These are phyloP conservation scores for Macrotyloma uniflorum DNA, from an alignment of 306 rosid species.

Conservation along the genomic window DNA sequence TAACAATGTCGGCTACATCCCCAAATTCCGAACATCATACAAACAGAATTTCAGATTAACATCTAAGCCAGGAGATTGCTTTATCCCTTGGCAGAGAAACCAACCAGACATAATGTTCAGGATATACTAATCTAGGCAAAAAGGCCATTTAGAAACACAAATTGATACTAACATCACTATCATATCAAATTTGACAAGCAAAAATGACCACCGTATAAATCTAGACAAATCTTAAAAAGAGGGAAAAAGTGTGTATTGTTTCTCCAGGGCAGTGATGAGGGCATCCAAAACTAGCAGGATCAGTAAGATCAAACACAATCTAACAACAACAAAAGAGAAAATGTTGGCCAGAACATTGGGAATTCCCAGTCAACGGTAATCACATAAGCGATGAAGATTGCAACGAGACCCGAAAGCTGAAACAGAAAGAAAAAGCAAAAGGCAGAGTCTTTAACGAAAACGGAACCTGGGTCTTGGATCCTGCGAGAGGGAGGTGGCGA, in stretches of 20 bases:
- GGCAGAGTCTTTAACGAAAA: constrained; percentile 8
- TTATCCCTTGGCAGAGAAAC: neutral
- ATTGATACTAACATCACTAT: constrained; percentile 22
- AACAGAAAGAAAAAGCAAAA: neutral
- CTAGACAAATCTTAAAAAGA: constrained; percentile 6
- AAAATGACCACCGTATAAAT: neutral
- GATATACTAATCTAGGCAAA: constrained; percentile 5
- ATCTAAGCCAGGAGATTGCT: neutral
- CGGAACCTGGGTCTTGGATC: constrained; percentile 67
- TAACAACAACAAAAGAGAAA: neutral
- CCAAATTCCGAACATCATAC: neutral
- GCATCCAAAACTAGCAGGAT: neutral
- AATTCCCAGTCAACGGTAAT: constrained; percentile 8
- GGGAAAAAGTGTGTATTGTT: neutral
- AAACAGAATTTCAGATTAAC: constrained; percentile 28
- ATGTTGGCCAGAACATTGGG: neutral
- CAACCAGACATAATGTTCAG: neutral
- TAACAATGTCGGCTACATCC: neutral
- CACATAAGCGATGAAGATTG: neutral
- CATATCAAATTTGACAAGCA: neutral
- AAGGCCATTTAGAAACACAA: neutral
- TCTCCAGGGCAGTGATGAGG: neutral
- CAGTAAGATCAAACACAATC: constrained; percentile 33
- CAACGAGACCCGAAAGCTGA: constrained; percentile 1
- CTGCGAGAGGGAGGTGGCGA: constrained; percentile 38